Percentiles rank a stretch among this genome's conserved stretches.
phyloP scores from a whole-genome alignment of 139 green algal species.

The Tetradesmus obliquus region DNA sequence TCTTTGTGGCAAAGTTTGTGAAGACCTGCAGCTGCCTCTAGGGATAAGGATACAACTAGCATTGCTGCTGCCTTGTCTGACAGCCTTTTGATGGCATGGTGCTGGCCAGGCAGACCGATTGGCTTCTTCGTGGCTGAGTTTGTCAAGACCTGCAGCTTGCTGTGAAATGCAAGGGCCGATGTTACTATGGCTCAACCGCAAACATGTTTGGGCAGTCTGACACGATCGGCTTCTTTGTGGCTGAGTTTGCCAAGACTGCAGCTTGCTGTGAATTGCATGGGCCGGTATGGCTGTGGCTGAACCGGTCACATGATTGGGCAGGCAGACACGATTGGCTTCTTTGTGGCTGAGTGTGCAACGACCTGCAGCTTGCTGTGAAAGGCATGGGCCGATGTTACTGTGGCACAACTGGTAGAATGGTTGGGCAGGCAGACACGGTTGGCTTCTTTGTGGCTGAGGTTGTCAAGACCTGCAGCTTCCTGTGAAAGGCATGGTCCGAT shows the following conservation, averaged over 20 bases:
- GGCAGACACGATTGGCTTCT: slow-evolving; percentile 90
- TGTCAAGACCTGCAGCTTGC: slow-evolving; percentile 50
- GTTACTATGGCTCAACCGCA: too few species aligned
- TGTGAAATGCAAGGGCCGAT: too few species aligned
- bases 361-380: background rate
- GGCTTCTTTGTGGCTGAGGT: slow-evolving; percentile 95
- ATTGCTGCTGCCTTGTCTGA: too few species aligned
- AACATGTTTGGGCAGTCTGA: slow-evolving; percentile 52
- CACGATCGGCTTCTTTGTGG: slow-evolving; percentile 93
- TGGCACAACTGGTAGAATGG: too few species aligned
- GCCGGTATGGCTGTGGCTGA: too few species aligned
- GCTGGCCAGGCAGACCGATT: slow-evolving; percentile 71
- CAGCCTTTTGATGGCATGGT: too few species aligned
- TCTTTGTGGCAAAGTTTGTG: slow-evolving; percentile 91
- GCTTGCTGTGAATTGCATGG: background rate
- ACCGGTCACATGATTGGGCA: background rate
- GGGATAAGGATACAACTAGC: too few species aligned
- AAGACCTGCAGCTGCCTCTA: slow-evolving; percentile 50
- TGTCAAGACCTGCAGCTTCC: slow-evolving; percentile 54
- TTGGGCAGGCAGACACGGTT: background rate
- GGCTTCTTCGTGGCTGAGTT: slow-evolving; percentile 95
- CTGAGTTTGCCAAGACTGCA: slow-evolving; percentile 77
- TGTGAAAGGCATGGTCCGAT: background rate
- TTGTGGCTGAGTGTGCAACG: slow-evolving; percentile 87
- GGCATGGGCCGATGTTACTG: background rate